Evolutionary conservation across 1,139 yeast species (phyloP).

Genomic region (Candida smagusa): DNA sequence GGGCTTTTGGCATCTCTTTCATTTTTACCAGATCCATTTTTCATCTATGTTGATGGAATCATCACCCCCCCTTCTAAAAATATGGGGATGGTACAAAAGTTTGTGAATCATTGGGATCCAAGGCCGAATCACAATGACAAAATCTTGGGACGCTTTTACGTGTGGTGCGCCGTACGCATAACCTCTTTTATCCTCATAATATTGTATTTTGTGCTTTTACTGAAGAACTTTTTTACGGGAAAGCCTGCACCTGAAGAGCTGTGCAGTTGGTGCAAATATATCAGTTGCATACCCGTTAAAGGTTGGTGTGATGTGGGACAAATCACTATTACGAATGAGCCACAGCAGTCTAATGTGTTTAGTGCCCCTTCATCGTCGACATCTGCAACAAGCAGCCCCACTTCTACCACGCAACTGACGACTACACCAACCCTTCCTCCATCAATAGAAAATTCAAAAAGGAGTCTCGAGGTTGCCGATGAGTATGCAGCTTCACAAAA

Average conservation of each 20-base stretch:
- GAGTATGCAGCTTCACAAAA: slow-evolving; percentile 8
- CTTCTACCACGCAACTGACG: slow-evolving; percentile 3
- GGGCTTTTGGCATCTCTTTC: slow-evolving; percentile 55
- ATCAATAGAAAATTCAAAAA: not conserved
- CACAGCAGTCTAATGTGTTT: slow-evolving; percentile 6
- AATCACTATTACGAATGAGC: slow-evolving; percentile 25
- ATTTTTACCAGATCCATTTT: slow-evolving; percentile 58
- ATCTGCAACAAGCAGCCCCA: slow-evolving; percentile 1
- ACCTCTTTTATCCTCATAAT: slow-evolving; percentile 46
- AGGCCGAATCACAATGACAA: slow-evolving; percentile 33
- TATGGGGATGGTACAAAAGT: slow-evolving; percentile 37
- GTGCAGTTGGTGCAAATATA: slow-evolving; percentile 72
- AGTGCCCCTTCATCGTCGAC: slow-evolving; percentile 4
- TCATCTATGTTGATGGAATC: slow-evolving; percentile 42
- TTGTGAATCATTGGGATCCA: slow-evolving; percentile 44
- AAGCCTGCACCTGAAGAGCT: slow-evolving; percentile 9
- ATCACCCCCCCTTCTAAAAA: slow-evolving; percentile 32
- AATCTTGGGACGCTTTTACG: slow-evolving; percentile 30
- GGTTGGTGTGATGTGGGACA: slow-evolving; percentile 71
- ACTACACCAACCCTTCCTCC: slow-evolving; percentile 8
- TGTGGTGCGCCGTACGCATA: slow-evolving; percentile 52
- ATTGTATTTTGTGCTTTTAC: slow-evolving; percentile 49
- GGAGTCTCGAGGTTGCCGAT: not conserved
- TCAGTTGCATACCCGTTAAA: slow-evolving; percentile 68
- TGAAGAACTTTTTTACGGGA: slow-evolving; percentile 46